Evolutionary conservation across 2,329 filamentous ascomycete genomes (phyloP).

Genomic region (Pestalotiopsis sp.): DNA sequence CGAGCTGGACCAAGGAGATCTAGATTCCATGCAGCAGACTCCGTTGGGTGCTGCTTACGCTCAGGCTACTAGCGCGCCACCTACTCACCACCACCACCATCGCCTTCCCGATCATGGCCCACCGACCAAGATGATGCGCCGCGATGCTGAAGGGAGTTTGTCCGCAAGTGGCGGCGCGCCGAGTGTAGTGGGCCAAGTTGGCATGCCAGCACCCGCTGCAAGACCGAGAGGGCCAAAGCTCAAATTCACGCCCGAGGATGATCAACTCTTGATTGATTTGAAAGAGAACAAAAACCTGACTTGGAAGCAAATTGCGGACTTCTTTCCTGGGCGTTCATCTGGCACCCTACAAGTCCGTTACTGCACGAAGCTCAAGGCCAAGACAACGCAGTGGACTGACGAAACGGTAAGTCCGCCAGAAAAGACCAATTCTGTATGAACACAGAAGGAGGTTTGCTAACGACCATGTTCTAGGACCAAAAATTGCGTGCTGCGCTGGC

Average conservation of each 20-base stretch:
- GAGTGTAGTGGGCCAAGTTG: constrained; percentile 83
- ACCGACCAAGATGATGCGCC: constrained; percentile 68
- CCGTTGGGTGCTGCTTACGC: constrained; percentile 56
- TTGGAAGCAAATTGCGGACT: constrained; percentile 97
- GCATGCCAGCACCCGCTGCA: constrained; percentile 83
- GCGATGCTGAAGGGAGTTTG: constrained; percentile 53
- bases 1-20: constrained; percentile 56
- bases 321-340: constrained; percentile 88
- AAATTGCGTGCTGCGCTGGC: constrained; percentile 77
- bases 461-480: constrained; percentile 60
- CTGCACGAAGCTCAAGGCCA: constrained; percentile 92
- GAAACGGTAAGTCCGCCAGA: constrained; percentile 72
- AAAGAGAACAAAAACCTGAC: constrained; percentile 95
- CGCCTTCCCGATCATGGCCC: constrained; percentile 75
- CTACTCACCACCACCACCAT: constrained; percentile 75
- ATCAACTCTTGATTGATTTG: constrained; percentile 82
- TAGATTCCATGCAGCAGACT: constrained; percentile 58
- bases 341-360: constrained; percentile 93
- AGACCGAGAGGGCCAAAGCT: constrained; percentile 85
- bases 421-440: neutral
- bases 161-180: constrained; percentile 59
- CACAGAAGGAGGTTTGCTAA: neutral
- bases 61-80: constrained; percentile 48
- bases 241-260: constrained; percentile 92
- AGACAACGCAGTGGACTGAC: constrained; percentile 90